A percentile compares a stretch with the other conserved stretches of the same genome.
These are phyloP conservation scores for Aspergillus udagawae DNA, from an alignment of 2,329 filamentous ascomycete genomes.

Conservation along the genomic window DNA sequence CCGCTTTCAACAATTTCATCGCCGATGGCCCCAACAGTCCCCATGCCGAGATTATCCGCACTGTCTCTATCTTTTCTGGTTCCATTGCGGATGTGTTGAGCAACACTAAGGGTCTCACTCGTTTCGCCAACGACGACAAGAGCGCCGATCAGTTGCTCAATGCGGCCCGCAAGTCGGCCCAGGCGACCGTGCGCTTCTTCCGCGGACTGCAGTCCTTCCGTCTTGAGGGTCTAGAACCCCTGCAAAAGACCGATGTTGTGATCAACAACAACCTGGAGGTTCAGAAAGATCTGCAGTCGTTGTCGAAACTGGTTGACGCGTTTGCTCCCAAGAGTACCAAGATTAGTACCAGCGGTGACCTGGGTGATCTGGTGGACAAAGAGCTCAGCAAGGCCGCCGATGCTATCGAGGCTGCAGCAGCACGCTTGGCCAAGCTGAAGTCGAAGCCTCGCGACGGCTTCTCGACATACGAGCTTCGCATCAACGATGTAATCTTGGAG, in stretches of 20 bases:
- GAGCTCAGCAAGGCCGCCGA: slow-evolving; percentile 92
- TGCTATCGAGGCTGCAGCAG: slow-evolving; percentile 87
- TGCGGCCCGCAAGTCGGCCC: slow-evolving; percentile 77
- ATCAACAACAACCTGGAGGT: slow-evolving; percentile 98
- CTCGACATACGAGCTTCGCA: slow-evolving; percentile 92
- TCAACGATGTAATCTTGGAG: slow-evolving; percentile 91
- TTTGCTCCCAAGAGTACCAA: slow-evolving; percentile 87
- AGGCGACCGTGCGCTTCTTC: slow-evolving; percentile 91
- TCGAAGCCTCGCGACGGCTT: slow-evolving; percentile 96
- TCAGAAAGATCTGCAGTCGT: slow-evolving; percentile 84
- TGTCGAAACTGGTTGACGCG: slow-evolving; percentile 88
- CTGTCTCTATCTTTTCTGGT: slow-evolving; percentile 83
- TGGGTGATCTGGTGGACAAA: slow-evolving; percentile 87
- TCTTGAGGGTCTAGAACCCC: slow-evolving; percentile 80
- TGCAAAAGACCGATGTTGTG: slow-evolving; percentile 94
- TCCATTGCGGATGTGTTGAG: slow-evolving; percentile 89
- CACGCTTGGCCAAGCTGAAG: slow-evolving; percentile 83
- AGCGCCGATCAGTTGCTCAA: slow-evolving; percentile 82
- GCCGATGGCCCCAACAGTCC: slow-evolving; percentile 90
- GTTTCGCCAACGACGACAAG: slow-evolving; percentile 92
- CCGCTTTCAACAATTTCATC: slow-evolving; percentile 97
- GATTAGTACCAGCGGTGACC: slow-evolving; percentile 72
- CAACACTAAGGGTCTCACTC: slow-evolving; percentile 92
- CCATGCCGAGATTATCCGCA: slow-evolving; percentile 87
- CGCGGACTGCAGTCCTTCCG: slow-evolving; percentile 89